Evolutionary conservation across 495 filamentous ascomycete species (phyloP).

Genomic region (Penicillium bialowiezense): DNA sequence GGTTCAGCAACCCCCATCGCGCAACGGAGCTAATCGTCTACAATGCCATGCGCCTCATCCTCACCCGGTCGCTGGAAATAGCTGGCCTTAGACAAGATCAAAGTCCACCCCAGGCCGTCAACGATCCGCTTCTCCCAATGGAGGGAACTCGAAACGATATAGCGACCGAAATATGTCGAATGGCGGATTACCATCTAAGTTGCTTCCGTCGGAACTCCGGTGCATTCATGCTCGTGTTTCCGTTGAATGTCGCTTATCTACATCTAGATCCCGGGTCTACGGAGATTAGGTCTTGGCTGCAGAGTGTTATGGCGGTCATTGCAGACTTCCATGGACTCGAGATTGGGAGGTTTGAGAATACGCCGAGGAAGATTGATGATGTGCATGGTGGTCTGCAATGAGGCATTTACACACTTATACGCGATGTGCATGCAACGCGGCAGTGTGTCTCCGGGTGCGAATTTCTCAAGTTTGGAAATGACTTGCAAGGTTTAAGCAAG

Average conservation of each 20-base stretch:
- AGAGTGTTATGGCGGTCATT: conserved; percentile 10
- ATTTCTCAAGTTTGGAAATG: too few species aligned
- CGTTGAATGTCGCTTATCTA: conserved; percentile 14
- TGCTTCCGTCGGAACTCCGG: conserved; percentile 11
- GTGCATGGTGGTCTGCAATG: not conserved
- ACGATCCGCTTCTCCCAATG: conserved; percentile 19
- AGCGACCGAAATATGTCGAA: conserved; percentile 18
- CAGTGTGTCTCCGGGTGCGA: too few species aligned
- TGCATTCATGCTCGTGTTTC: conserved; percentile 17
- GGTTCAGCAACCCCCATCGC: conserved; percentile 9
- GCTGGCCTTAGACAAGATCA: conserved; percentile 3
- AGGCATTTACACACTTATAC: not conserved
- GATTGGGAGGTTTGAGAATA: conserved; percentile 13
- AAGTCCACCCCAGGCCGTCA: not conserved
- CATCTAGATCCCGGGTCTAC: conserved; percentile 8
- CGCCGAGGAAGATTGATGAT: not conserved
- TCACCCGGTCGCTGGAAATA: conserved; percentile 3
- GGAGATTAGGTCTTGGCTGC: conserved; percentile 11
- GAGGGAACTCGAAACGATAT: conserved; percentile 16
- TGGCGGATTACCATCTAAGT: conserved; percentile 16
- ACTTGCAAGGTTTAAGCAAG: too few species aligned
- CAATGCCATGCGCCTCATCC: conserved; percentile 10
- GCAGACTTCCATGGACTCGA: conserved; percentile 20
- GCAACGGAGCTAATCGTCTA: conserved; percentile 17
- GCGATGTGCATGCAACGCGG: not conserved